Conservation (phyloP, 1,284 basidiomycete genomes). For the Trametes polyzona region DNA sequence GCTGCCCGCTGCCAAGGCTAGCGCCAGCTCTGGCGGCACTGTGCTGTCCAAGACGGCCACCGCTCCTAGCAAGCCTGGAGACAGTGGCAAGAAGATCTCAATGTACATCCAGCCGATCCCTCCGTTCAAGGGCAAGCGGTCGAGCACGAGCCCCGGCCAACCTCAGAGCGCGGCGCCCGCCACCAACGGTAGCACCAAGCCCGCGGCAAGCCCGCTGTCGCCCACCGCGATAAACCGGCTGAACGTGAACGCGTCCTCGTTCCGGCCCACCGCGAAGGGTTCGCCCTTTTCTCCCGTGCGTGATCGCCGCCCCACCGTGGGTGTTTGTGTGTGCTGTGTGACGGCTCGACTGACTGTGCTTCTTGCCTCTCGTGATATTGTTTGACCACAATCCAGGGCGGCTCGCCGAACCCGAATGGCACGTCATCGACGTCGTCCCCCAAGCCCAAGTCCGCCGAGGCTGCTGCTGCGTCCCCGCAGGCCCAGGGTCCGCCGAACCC, state of each 20-base stretch:
- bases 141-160: conserved; percentile 31
- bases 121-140: conserved; percentile 79
- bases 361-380: background rate
- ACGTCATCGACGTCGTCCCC: conserved; percentile 45
- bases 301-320: conserved; percentile 1
- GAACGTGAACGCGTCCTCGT: conserved; percentile 79
- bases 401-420: conserved; percentile 40
- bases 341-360: conserved; percentile 15
- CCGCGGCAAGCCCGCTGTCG: conserved; percentile 46
- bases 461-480: conserved; percentile 50
- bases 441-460: conserved; percentile 64
- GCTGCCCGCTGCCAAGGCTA: conserved; percentile 13
- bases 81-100: conserved; percentile 41
- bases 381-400: conserved; percentile 40
- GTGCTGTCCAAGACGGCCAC: conserved; percentile 35
- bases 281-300: conserved; percentile 42
- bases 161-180: conserved; percentile 32
- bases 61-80: conserved; percentile 35
- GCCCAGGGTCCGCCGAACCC: conserved; percentile 61
- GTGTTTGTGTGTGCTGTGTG: background rate
- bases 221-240: conserved; percentile 47
- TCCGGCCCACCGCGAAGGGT: conserved; percentile 83
- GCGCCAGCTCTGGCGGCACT: conserved; percentile 12
- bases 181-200: conserved; percentile 33
- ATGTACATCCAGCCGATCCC: conserved; percentile 92